Evolutionary conservation across 257 asterid species (phyloP), one percentile per base, ranked within the genome.

Genomic region (Ajuga chamaepitys): DNA sequence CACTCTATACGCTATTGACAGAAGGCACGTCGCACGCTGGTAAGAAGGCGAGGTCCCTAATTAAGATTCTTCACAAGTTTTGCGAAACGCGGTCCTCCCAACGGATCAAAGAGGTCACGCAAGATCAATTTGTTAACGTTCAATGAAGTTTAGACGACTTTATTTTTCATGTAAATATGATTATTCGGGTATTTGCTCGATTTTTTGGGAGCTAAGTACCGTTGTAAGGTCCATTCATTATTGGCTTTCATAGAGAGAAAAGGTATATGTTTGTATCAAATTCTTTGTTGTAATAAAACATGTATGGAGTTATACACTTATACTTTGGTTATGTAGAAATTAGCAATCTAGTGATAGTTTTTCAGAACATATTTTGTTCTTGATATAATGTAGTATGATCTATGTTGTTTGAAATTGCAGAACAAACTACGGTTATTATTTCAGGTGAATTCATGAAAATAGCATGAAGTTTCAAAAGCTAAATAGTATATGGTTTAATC

Each of bases 1-100:
- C 57, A 5, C 84, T 88, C 7, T 88, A 88, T 40, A 67, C 84
- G 0, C 70, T 86, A 1, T 21, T 82, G 64, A 76, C 87, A 0
- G 88, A 84, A 45, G 92, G 95, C 10, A 82, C 89, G 16, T 68
- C 76, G 13, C 92, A 80, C 5, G 88, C 87, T 5, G 78, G 85
- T 44, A 82, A 66, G 25, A 82, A 82, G 42, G 80, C 95, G 5
- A 68, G 90, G 7, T 84, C 82, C 0, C 70, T 88, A 10, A 86
- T 86, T 16, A 84, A 77, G 25, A 86, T 82, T 26, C 72, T 88
- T 69, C 96, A 86, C 14, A 75, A 68, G 16, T 88, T 79, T 21
- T 56, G 80, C 12, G 96, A 88, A 57, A 46, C 79, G 9, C 63
- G 82, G 13, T 58, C 82, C 7, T 60, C 82, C 18, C 68, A 76